Conservation (phyloP, 305 asterid genomes). For the Vinca major region DNA sequence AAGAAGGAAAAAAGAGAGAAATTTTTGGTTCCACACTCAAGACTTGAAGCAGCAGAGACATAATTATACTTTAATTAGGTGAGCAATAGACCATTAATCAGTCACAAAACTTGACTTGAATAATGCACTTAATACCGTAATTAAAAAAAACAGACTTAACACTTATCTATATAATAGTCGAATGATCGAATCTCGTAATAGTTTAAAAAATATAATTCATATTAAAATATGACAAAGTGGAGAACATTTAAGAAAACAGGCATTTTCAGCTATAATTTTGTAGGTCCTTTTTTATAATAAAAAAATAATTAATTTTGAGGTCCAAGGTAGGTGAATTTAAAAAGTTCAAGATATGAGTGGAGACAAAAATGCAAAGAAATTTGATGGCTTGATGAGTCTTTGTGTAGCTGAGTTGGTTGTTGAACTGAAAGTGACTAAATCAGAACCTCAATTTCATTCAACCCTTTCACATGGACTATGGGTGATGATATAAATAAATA, state of each 20-base stretch:
- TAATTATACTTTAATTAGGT: not conserved
- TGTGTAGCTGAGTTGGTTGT: not conserved
- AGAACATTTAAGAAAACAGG: not conserved
- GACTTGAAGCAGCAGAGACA: not conserved
- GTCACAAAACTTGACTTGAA: too few species aligned
- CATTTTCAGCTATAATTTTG: not conserved
- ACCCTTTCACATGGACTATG: slow-evolving; percentile 11
- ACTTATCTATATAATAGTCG: too few species aligned
- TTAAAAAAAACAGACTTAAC: too few species aligned
- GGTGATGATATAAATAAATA: not conserved
- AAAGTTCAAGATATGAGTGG: not conserved
- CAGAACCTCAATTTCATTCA: not conserved
- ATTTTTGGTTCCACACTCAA: not conserved
- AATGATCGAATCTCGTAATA: too few species aligned
- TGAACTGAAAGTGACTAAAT: too few species aligned
- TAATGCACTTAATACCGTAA: too few species aligned
- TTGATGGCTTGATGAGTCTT: not conserved
- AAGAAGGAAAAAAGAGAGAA: not conserved
- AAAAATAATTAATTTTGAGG: not conserved
- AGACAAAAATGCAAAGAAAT: not conserved
- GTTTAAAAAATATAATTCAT: too few species aligned
- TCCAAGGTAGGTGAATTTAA: too few species aligned
- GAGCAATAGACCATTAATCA: slow-evolving; percentile 2
- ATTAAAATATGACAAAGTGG: not conserved
- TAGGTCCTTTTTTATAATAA: too few species aligned